Evolutionary conservation across 495 filamentous ascomycete genomes (phyloP), one percentile per base, ranked within the genome.

Genomic region (Penicillium simplicissimum): DNA sequence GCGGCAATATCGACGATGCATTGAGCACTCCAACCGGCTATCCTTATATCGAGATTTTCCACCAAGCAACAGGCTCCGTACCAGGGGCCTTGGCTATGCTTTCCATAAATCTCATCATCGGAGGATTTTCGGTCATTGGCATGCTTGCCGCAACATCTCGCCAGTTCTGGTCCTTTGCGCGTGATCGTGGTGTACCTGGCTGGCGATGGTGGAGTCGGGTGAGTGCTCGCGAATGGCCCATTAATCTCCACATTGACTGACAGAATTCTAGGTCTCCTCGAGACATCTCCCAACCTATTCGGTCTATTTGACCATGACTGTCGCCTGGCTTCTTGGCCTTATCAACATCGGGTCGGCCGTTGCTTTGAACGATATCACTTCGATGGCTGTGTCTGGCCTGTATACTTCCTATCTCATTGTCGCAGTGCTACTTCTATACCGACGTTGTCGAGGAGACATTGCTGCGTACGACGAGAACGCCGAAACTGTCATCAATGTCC

Each of bases 401-500:
- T 43, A 43, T 43, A 8, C 40, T 10, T 43, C 40, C 8, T 43
- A 43, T 43, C 8, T 43, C 6, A 43, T 43, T 7, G 40, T 43
- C 10, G 40, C 10, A 21, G 40, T 43, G n/a, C 17, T 43, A 21
- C 40, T 43, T 14, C 40, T 43, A 3, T 43, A 43, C 7, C 40
- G 40, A n/a, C 40, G 17, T 21, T 43, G 17, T 21, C 40, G 17
- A 15, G 17, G 40, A 10, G 6, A 43, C 0, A 43, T 43, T 10
- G n/a, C 40, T 10, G 40, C 8, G 0, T 21, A 19, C 10, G 42
- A 11, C 21, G 43, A 37, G 28, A 34, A 23, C 21, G 42, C 38
- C 1, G 31, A 38, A 4, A 49, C n/a, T 9, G 11, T 23, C 7
- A 45, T 58, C 55, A 65, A 65, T 48, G 14, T 42, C 2, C 43